A percentile compares a stretch with the other conserved stretches of the same genome.
These are phyloP conservation scores for Hippophae tibetana DNA, from an alignment of 306 rosid genomes.

Conservation along the genomic window DNA sequence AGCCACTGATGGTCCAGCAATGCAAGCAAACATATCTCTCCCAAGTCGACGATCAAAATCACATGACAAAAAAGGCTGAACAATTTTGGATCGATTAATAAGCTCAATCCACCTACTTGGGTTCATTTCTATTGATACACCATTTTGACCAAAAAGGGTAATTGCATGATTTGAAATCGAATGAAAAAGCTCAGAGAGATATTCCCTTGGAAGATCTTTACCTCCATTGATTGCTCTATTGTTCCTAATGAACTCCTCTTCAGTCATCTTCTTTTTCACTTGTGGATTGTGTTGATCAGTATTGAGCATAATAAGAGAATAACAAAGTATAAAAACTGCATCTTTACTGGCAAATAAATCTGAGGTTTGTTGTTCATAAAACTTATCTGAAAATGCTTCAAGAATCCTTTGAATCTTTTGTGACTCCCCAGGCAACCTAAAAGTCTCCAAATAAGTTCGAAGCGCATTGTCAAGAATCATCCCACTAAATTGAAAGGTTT, in stretches of 20 bases:
- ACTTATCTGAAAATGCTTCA: slow-evolving; percentile 67
- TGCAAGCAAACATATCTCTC: slow-evolving; percentile 88
- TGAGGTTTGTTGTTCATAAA: slow-evolving; percentile 55
- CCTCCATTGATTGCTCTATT: slow-evolving; percentile 85
- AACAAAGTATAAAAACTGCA: slow-evolving; percentile 69
- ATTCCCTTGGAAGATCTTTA: slow-evolving; percentile 83
- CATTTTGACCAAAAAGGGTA: slow-evolving; percentile 33
- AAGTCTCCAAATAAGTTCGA: slow-evolving; percentile 66
- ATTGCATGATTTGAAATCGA: slow-evolving; percentile 61
- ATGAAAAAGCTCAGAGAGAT: slow-evolving; percentile 65
- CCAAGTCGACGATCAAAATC: slow-evolving; percentile 52
- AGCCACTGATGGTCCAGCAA: slow-evolving; percentile 84
- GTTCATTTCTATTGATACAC: slow-evolving; percentile 46
- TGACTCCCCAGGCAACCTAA: slow-evolving; percentile 78
- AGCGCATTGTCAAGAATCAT: slow-evolving; percentile 78
- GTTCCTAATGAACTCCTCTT: slow-evolving; percentile 81
- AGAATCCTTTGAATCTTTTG: slow-evolving; percentile 85
- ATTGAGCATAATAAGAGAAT: slow-evolving; percentile 85
- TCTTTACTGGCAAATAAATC: slow-evolving; percentile 67
- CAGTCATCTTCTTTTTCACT: slow-evolving; percentile 94
- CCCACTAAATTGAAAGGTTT: slow-evolving; percentile 54
- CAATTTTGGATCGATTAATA: slow-evolving; percentile 48
- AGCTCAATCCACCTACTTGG: slow-evolving; percentile 84
- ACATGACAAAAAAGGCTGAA: slow-evolving; percentile 29
- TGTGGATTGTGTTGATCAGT: slow-evolving; percentile 96